Percentiles rank a stretch among this genome's conserved stretches.
Evolutionary conservation across 164 flowering plant genomes (phyloP).

Genomic region (Aristolochia fimbriata): DNA sequence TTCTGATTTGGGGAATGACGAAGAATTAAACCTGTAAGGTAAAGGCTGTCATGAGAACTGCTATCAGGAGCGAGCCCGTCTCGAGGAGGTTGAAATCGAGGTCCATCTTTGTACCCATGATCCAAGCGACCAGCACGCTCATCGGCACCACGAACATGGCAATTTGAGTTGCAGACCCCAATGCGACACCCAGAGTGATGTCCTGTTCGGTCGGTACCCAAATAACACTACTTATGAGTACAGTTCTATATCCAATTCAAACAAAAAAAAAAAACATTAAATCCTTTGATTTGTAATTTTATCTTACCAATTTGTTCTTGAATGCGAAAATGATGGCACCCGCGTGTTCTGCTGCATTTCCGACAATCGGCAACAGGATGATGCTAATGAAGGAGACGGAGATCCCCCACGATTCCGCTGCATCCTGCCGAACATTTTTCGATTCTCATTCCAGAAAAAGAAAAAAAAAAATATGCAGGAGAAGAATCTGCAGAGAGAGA

Average conservation of each 20-base stretch:
- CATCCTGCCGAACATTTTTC: constrained; percentile 33
- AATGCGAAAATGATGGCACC: constrained; percentile 85
- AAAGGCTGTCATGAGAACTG: constrained; percentile 44
- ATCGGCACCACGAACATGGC: constrained; percentile 90
- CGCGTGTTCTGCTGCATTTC: constrained; percentile 97
- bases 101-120: constrained; percentile 61
- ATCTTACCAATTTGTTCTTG: constrained; percentile 77
- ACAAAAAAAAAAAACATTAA: background rate
- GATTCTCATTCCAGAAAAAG: constrained; percentile 16
- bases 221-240: background rate
- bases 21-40: constrained; percentile 19
- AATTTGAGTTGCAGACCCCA: constrained; percentile 93
- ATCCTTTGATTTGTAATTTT: background rate
- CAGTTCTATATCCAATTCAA: too few species aligned
- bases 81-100: constrained; percentile 66
- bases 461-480: constrained; percentile 33
- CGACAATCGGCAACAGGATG: constrained; percentile 83
- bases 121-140: constrained; percentile 64
- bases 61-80: constrained; percentile 58
- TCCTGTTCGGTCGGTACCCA: constrained; percentile 42
- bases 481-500: background rate
- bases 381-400: constrained; percentile 85
- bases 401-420: constrained; percentile 78
- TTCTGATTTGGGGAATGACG: too few species aligned
- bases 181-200: constrained; percentile 75